Percentiles rank a stretch among this genome's conserved stretches.
These are phyloP conservation scores for Aschersonia sp. DNA, from an alignment of 2,329 filamentous ascomycete species.

Conservation along the genomic window DNA sequence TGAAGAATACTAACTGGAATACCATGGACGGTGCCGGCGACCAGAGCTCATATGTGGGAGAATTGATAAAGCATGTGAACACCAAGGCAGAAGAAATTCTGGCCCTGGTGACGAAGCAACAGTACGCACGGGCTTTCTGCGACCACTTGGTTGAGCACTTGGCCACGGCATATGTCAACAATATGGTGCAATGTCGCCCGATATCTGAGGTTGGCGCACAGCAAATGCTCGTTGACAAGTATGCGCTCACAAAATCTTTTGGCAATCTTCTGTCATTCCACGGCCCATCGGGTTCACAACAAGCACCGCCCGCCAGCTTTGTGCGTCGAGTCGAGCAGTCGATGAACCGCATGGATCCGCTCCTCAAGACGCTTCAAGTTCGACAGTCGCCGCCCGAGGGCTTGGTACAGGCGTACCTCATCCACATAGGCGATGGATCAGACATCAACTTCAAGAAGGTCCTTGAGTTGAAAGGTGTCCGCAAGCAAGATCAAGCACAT, in stretches of 20 bases:
- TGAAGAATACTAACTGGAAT: conserved; percentile 92
- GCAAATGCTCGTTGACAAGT: conserved; percentile 91
- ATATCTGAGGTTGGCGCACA: conserved; percentile 91
- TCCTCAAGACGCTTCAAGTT: conserved; percentile 94
- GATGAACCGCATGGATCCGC: conserved; percentile 77
- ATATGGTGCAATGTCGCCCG: conserved; percentile 77
- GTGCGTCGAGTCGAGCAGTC: conserved; percentile 73
- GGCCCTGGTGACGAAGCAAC: conserved; percentile 67
- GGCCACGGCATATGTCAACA: conserved; percentile 64
- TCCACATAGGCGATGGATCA: conserved; percentile 87
- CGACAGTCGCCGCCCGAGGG: conserved; percentile 83
- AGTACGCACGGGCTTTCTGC: conserved; percentile 88
- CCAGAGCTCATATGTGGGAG: conserved; percentile 81
- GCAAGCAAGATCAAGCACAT: conserved; percentile 66
- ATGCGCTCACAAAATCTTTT: conserved; percentile 71
- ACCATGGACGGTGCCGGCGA: conserved; percentile 88
- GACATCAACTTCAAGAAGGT: conserved; percentile 95
- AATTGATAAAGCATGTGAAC: conserved; percentile 63
- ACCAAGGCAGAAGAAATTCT: conserved; percentile 61
- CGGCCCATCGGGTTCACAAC: conserved; percentile 28
- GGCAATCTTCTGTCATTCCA: conserved; percentile 54
- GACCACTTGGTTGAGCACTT: conserved; percentile 90
- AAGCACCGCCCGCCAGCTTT: conserved; percentile 44
- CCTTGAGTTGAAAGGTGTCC: conserved; percentile 86
- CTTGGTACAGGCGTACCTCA: conserved; percentile 91